These are phyloP conservation scores for Russula virescens DNA, from an alignment of 768 basidiomycete genomes.

Conservation along the genomic window DNA sequence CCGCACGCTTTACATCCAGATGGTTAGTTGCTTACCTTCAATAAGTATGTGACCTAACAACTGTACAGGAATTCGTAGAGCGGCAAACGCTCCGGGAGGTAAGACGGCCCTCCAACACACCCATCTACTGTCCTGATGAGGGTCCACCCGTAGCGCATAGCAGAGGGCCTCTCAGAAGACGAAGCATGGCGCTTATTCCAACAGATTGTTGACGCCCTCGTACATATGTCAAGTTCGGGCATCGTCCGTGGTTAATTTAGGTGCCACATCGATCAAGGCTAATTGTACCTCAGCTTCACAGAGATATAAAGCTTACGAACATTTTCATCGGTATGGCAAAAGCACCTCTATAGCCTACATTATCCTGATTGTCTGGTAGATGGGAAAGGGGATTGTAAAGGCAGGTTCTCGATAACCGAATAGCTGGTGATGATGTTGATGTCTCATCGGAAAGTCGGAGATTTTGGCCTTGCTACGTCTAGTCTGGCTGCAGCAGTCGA, in stretches of 20 bases:
- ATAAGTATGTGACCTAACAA: slow-evolving; percentile 13
- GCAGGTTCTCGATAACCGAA: slow-evolving; percentile 29
- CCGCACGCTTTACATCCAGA: slow-evolving; percentile 86
- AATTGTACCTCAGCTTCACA: slow-evolving; percentile 46
- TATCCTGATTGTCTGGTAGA: slow-evolving; percentile 38
- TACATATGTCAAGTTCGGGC: slow-evolving; percentile 83
- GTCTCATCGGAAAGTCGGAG: slow-evolving; percentile 55
- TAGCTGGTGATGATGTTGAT: slow-evolving; percentile 2
- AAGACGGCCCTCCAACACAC: slow-evolving; percentile 15
- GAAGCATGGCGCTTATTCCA: slow-evolving; percentile 89
- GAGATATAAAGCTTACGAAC: slow-evolving; percentile 90
- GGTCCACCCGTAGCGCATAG: slow-evolving; percentile 48
- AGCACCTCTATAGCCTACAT: not conserved
- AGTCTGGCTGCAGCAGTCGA: slow-evolving; percentile 75
- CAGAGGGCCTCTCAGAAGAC: slow-evolving; percentile 74
- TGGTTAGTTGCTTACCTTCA: slow-evolving; percentile 46
- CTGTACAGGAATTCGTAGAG: slow-evolving; percentile 75
- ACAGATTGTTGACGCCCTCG: slow-evolving; percentile 84
- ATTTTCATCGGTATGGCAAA: slow-evolving; percentile 81
- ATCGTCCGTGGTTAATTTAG: slow-evolving; percentile 48
- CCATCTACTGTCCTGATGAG: not conserved
- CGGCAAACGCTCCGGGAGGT: slow-evolving; percentile 87
- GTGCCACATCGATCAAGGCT: slow-evolving; percentile 1
- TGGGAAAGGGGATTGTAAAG: slow-evolving; percentile 79
- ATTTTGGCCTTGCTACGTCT: slow-evolving; percentile 88